Conservation (phyloP, 2,329 filamentous ascomycete species). For the Penicillium sp. region DNA sequence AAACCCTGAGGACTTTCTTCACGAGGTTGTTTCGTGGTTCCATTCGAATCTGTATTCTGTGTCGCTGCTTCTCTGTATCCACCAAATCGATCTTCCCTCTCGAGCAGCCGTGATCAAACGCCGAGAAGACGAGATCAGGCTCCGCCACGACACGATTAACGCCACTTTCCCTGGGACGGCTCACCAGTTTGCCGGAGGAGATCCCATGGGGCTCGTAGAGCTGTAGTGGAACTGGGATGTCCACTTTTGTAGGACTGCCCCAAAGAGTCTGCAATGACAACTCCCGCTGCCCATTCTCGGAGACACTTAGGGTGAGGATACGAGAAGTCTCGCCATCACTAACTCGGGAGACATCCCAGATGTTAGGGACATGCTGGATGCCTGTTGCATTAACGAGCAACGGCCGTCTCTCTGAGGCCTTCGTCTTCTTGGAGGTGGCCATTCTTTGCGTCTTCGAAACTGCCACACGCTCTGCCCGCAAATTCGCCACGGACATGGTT, state of each 20-base stretch:
- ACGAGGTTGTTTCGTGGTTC: conserved; percentile 65
- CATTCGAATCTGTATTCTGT: conserved; percentile 67
- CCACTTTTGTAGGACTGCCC: conserved; percentile 67
- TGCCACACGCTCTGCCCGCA: conserved; percentile 54
- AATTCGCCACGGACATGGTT: conserved; percentile 64
- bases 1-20: conserved; percentile 58
- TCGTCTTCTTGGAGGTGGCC: conserved; percentile 25
- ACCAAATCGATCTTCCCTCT: conserved; percentile 65
- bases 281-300: conserved; percentile 61
- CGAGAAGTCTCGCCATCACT: conserved; percentile 65
- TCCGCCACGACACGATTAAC: conserved; percentile 47
- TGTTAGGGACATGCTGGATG: conserved; percentile 61
- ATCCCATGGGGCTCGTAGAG: conserved; percentile 61
- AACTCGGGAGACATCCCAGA: conserved; percentile 71
- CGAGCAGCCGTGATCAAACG: conserved; percentile 58
- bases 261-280: conserved; percentile 74
- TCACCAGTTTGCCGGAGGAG: conserved; percentile 53
- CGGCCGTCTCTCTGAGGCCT: conserved; percentile 24
- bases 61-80: conserved; percentile 60
- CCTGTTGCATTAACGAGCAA: conserved; percentile 40
- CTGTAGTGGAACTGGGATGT: conserved; percentile 58
- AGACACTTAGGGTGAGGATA: conserved; percentile 68
- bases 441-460: conserved; percentile 27
- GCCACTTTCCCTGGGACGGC: conserved; percentile 54
- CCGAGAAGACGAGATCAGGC: conserved; percentile 45